A percentile compares a stretch with the other conserved stretches of the same genome.
These are phyloP conservation scores for Eucalyptus polyanthemos DNA, from an alignment of 345 rosid species.

Conservation along the genomic window DNA sequence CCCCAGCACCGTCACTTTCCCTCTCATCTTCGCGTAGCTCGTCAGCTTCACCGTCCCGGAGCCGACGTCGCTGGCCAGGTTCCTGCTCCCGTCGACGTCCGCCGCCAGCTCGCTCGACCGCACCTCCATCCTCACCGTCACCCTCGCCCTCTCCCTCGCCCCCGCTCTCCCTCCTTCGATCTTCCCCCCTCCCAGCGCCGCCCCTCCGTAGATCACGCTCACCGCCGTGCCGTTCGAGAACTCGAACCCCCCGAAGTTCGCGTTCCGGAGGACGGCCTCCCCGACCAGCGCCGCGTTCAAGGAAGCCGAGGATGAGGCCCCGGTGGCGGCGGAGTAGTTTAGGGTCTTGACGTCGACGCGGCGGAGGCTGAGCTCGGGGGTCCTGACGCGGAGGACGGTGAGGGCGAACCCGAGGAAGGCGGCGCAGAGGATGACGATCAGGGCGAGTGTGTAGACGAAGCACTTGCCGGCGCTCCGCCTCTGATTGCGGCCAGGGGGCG, in stretches of 20 bases:
- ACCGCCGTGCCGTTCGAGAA: constrained; percentile 5
- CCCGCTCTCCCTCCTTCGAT: constrained; percentile 9
- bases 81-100: background rate
- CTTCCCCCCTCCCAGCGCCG: constrained; percentile 16
- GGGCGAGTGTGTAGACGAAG: constrained; percentile 18
- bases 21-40: constrained; percentile 21
- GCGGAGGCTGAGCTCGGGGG: constrained; percentile 11
- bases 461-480: constrained; percentile 14
- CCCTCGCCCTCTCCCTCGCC: constrained; percentile 16
- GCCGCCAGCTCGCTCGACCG: constrained; percentile 10
- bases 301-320: constrained; percentile 1
- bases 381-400: constrained; percentile 11
- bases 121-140: constrained; percentile 17
- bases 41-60: constrained; percentile 30
- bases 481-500: background rate
- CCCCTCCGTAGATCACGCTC: constrained; percentile 7
- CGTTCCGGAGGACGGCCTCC: constrained; percentile 21
- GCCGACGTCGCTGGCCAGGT: constrained; percentile 12
- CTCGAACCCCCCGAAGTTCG: constrained; percentile 34
- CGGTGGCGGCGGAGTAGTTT: background rate
- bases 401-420: constrained; percentile 10
- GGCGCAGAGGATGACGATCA: constrained; percentile 14
- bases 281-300: constrained; percentile 23
- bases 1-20: constrained; percentile 15
- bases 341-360: constrained; percentile 7